Evolutionary conservation across 2,329 filamentous ascomycete species (phyloP), one percentile per base, ranked within the genome.

Genomic region (Aspergillus eucalypticola): DNA sequence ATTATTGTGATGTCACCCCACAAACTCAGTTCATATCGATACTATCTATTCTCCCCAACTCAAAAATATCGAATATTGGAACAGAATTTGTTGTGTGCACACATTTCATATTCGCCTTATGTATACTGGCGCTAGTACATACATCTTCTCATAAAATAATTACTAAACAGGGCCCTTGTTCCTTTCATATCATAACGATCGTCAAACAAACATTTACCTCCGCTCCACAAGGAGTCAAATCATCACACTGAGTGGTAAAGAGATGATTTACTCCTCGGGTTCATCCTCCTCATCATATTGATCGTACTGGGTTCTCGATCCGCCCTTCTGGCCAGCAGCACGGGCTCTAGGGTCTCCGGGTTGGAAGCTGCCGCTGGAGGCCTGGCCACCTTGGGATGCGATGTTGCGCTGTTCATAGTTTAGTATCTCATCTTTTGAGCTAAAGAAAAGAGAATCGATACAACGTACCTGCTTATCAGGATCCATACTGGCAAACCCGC

Each of bases 361-460:
- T 67, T 85, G 80, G 56, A 86, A 86, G 3, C 79, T 83, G 5
- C 84, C 83, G 38, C 77, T 76, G 0, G 83, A 85, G 0, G 81
- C 80, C 55, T 84, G 75, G 3, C 83, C 84, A 8, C 84, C 84
- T 69, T 78, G 75, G 8, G 84, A 86, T 1, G 84, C 83, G 61
- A 86, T 85, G 1, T 85, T 78, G 21, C 76, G 74, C 83, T 21
- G 19, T 21, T 21, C 19, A 21, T 21, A 21, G 19, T 21, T 21
- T 21, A 21, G 19, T 21, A 21, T 21, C 19, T 2, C 19, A 21
- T 2, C 3, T 21, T 21, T 21, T 21, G 19, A 21, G 19, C 19
- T 21, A 21, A 2, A 21, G 19, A 21, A 21, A 21, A 21, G 19
- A 21, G 19, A 21, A 21, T 21, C 3, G 19, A 21, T 21, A 21